Percentiles rank a stretch among this genome's conserved stretches.
phyloP scores from a whole-genome alignment of 345 rosid species.

The Cardamine resedifolia region DNA sequence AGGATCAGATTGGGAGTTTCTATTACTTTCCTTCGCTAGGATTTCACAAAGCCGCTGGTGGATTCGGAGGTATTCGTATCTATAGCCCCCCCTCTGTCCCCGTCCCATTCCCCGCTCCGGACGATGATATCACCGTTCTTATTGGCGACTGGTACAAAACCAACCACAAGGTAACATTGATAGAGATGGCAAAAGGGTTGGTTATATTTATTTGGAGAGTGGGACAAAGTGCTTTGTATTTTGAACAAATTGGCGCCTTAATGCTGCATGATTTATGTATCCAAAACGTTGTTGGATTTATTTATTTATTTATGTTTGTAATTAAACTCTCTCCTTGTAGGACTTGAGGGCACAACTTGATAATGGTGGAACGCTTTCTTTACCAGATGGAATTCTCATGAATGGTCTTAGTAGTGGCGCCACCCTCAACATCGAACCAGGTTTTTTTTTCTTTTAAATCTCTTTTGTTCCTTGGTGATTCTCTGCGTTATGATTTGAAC shows the following conservation, averaged over 20 bases:
- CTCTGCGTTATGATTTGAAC: neutral
- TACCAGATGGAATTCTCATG: conserved; percentile 11
- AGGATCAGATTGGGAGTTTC: conserved; percentile 29
- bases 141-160: conserved; percentile 66
- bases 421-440: neutral
- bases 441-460: neutral
- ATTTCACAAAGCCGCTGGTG: conserved; percentile 51
- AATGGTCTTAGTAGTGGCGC: neutral
- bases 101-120: conserved; percentile 53
- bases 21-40: conserved; percentile 23
- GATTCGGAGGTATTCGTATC: conserved; percentile 60
- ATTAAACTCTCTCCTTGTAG: neutral
- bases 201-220: neutral
- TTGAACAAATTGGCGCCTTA: neutral
- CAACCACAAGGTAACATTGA: conserved; percentile 58
- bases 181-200: neutral
- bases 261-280: neutral
- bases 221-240: neutral
- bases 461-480: neutral
- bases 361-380: conserved; percentile 11
- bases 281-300: neutral
- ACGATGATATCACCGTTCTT: conserved; percentile 58
- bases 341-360: conserved; percentile 1
- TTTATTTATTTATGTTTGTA: neutral
- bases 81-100: conserved; percentile 54